Base-by-base conservation (phyloP, 352 stramenopile species). In the Phytopythium delawarense region DNA sequence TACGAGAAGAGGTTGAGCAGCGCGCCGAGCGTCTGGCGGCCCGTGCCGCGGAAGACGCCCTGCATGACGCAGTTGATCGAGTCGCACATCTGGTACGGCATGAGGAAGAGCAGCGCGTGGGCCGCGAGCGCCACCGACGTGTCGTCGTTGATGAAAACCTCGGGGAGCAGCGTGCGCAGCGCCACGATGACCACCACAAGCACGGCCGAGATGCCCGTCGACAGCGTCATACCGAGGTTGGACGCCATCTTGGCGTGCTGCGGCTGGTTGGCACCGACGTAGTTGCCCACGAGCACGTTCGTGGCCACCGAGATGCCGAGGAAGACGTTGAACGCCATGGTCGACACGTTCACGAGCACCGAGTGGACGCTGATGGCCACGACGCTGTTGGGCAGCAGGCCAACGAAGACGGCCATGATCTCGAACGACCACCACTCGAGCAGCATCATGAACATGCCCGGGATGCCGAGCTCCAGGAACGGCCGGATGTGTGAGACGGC, bases 231-330 rank as follows among this genome's bases (percentile, higher is more conserved):
- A 21, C 87, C 89, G 32, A 96, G 61, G 8, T 63, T 81, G 48
- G 89, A 86, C 21, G 74, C 84, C 63, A 88, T 65, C 67, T 95
- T 92, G 35, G 91, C 91, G 63, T 96, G 87, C 32, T 92, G 72
- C 21, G 88, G 78, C 53, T 87, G 74, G 69, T 95, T 89, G 34
- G 78, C 81, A 39, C 89, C 88, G 0, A 92, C 76, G 64, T 92
- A 88, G 40, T 87, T 88, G 42, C 90, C 88, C 13, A 89, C 82
- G 9, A 89, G 87, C 34, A 95, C 84, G 53, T 93, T 95, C 9
- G 75, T 74, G 23, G 91, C 84, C 57, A 94, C 75, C 1, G 74
- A 80, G 34, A 96, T 87, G 25, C 87, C 87, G 21, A 93, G 66
- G 69, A 96, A 92, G 35, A 92, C 75, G 63, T 89, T 89, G 62